Base-by-base conservation (phyloP, 306 rosid species). In the Clitoria ternatea region DNA sequence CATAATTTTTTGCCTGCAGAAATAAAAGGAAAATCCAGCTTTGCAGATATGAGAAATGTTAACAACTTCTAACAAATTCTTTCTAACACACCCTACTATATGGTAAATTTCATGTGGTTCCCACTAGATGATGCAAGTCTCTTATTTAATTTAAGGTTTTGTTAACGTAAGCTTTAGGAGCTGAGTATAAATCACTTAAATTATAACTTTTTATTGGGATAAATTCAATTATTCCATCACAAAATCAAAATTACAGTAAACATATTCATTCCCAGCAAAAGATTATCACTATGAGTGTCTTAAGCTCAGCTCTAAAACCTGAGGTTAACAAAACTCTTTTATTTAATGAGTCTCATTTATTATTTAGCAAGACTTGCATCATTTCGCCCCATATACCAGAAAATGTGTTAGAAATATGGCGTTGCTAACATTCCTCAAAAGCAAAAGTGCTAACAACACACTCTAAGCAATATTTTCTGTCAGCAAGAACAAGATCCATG, bases 401-500 rank as follows among this genome's bases (percentile, higher is more conserved):
- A 23, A 23, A 11, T 27, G 61, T 54, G 22, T 0, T n/a, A n/a
- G n/a, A n/a, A n/a, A n/a, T n/a, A n/a, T n/a, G n/a, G n/a, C 4
- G 30, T 27, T 26, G 3, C 2, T n/a, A 26, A 20, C 10, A 26
- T 26, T 54, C 5, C 33, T n/a, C 36, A n/a, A 5, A n/a, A n/a
- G 27, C n/a, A 54, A 36, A 36, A 36, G 3, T 15, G 17, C 64
- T 29, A 29, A 29, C 5, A 7, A 1, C 62, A 27, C 62, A 55
- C 22, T 26, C 5, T 29, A n/a, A n/a, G 11, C 7, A 14, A 56
- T 13, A 56, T 1, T 7, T 29, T 19, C 9, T 26, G 26, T 20
- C 39, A 54, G 20, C 69, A 47, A 6, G 54, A 55, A 33, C 70
- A 74, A 39, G 60, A 74, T 24, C 6, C 76, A 61, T 74, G 76